A percentile compares a stretch with the other conserved stretches of the same genome.
Evolutionary conservation across 257 asterid species (phyloP).

Genomic region (Jacaranda copaia): DNA sequence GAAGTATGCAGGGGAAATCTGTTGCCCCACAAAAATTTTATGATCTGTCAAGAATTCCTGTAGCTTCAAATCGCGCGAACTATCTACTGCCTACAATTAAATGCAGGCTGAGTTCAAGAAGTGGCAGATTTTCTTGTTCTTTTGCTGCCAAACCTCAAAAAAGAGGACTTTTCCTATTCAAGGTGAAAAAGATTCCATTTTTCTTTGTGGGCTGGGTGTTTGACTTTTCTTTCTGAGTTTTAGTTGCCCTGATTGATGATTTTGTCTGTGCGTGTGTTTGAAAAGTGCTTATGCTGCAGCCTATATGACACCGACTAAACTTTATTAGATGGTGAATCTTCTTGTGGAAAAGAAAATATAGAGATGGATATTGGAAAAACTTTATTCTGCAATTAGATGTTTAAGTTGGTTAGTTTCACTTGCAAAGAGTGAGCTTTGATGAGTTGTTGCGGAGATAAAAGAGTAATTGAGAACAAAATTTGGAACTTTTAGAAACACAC

Average conservation of each 20-base stretch:
- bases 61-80: constrained; percentile 26
- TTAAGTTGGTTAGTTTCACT: neutral
- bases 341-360: neutral
- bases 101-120: constrained; percentile 28
- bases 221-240: neutral
- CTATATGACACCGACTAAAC: neutral
- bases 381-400: constrained; percentile 9
- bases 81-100: constrained; percentile 20
- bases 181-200: constrained; percentile 34
- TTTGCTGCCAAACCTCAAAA: constrained; percentile 33
- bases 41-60: constrained; percentile 26
- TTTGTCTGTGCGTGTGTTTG: neutral
- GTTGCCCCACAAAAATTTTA: constrained; percentile 11
- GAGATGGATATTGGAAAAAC: neutral
- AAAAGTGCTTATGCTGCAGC: constrained; percentile 4
- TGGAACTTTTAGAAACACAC: too few relatives aligned
- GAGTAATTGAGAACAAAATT: neutral
- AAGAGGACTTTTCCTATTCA: constrained; percentile 26
- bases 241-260: neutral
- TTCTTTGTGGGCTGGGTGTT: constrained; percentile 11
- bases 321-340: neutral
- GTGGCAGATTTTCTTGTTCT: constrained; percentile 29
- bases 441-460: constrained; percentile 19
- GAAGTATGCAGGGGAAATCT: constrained; percentile 40
- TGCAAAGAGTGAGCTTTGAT: constrained; percentile 14